phyloP scores from a whole-genome alignment of 2,329 filamentous ascomycete genomes.

The Eurotiales sp. region DNA sequence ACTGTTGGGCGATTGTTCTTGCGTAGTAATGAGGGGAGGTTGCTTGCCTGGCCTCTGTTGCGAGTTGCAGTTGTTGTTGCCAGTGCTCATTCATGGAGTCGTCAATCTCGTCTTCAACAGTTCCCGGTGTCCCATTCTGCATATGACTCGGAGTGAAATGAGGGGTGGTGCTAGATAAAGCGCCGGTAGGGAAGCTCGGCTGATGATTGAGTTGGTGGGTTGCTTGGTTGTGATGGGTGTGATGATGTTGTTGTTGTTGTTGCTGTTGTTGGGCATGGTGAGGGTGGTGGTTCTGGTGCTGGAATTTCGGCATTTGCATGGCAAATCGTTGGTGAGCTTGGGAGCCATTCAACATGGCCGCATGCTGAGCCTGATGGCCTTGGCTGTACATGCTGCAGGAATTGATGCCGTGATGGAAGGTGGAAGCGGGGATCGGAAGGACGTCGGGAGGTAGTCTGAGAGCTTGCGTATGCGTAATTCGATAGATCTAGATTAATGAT shows the following conservation, averaged over 20 bases:
- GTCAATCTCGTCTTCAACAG: slow-evolving; percentile 53
- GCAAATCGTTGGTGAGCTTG: slow-evolving; percentile 47
- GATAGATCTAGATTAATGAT: slow-evolving; percentile 42
- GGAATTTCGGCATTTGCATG: slow-evolving; percentile 48
- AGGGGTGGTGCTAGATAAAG: slow-evolving; percentile 46
- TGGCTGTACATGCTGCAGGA: slow-evolving; percentile 48
- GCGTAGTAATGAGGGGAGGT: slow-evolving; percentile 69
- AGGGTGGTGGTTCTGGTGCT: slow-evolving; percentile 44
- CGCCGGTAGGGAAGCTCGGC: slow-evolving; percentile 47
- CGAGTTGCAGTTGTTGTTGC: slow-evolving; percentile 79
- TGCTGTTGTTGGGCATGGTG: slow-evolving; percentile 42
- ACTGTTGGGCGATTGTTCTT: slow-evolving; percentile 44
- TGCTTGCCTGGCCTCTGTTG: slow-evolving; percentile 68
- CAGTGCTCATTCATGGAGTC: slow-evolving; percentile 69
- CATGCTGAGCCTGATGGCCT: slow-evolving; percentile 46
- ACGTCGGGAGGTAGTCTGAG: slow-evolving; percentile 46
- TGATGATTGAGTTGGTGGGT: slow-evolving; percentile 46
- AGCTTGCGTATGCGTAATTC: slow-evolving; percentile 17
- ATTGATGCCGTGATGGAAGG: slow-evolving; percentile 41
- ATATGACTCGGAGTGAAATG: slow-evolving; percentile 58
- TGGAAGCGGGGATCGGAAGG: slow-evolving; percentile 45
- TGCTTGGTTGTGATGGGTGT: slow-evolving; percentile 40
- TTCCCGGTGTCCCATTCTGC: slow-evolving; percentile 57
- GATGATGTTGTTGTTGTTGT: slow-evolving; percentile 45
- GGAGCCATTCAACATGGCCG: slow-evolving; percentile 49